Evolutionary conservation across 2,329 filamentous ascomycete genomes (phyloP), one percentile per base, ranked within the genome.

Genomic region (Fusarium sp.): DNA sequence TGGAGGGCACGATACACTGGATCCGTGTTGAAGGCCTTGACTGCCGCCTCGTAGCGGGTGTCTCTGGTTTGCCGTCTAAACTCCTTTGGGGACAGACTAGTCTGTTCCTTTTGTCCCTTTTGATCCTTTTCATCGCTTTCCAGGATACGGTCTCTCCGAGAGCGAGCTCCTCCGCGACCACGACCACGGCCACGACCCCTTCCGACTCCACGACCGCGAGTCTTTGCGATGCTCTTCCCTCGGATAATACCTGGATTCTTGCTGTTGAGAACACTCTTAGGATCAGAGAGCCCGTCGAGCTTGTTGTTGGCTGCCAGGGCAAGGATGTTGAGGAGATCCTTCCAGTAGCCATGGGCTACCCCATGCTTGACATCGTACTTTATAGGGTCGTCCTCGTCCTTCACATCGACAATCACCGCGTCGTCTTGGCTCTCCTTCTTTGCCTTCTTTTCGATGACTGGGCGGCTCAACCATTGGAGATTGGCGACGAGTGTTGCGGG

Each of bases 281-380:
- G 85, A 31, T 87, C 74, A 3, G 82, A 81, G 14, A 84, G 76
- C 7, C 82, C 82, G 16, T 83, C 79, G 14, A 91, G 83, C 76
- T 86, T 82, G 24, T 83, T 81, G 60, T 88, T 86, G 27, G 84
- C 86, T 1, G 86, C 85, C 3, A 92, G 82, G 1, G 84, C 86
- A 0, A 91, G 82, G 4, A 91, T 83, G 73, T 91, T 91, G 3
- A 91, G 81, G 4, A 91, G 81, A 75, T 91, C 89, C 72, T 91
- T 91, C 88, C 89, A 92, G 80, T 91, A 91, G 0, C 90, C 89
- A 61, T 91, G 90, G 6, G 90, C 82, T 3, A 89, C 84, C 0
- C 87, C 86, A 41, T 88, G 79, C 54, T 81, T 80, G 18, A 88
- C 83, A 43, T 89, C 85, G 65, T 84, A 84, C 10, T 78, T 79